Percentiles rank a stretch among this genome's conserved stretches.
Evolutionary conservation across 768 basidiomycete genomes (phyloP).

Genomic region (Candolleomyces eurysporus): DNA sequence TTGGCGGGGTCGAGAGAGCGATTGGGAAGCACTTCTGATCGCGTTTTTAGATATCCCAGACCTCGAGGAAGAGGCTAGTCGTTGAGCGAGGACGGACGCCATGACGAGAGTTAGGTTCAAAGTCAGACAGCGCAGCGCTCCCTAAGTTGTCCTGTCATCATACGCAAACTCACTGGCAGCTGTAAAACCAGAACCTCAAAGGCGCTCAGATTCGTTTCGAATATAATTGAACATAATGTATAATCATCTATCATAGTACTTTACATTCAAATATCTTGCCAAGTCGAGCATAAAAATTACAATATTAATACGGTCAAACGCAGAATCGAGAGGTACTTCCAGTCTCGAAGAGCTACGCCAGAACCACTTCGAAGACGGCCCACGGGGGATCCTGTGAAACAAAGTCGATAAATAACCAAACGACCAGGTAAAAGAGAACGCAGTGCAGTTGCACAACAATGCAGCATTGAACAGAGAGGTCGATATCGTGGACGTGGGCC

Average conservation of each 20-base stretch:
- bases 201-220: no score
- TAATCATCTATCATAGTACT: background rate
- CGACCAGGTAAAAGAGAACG: constrained; percentile 27
- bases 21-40: no score
- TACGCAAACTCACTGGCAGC: background rate
- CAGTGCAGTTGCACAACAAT: constrained; percentile 8
- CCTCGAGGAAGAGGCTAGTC: background rate
- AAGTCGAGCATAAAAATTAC: background rate
- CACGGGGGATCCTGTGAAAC: constrained; percentile 29
- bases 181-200: background rate
- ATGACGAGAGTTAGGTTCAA: background rate
- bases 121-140: background rate
- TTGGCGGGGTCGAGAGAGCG: background rate
- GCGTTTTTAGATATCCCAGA: background rate
- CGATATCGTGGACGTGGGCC: constrained; percentile 5
- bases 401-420: constrained; percentile 44
- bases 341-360: background rate
- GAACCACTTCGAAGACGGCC: background rate
- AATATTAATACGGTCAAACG: background rate
- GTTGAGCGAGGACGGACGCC: background rate
- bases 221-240: constrained; percentile 6
- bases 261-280: constrained; percentile 2
- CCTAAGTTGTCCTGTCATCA: no score
- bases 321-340: background rate
- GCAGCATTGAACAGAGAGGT: constrained; percentile 1